Conservation (phyloP, 768 basidiomycete genomes). For the Calocera cornea region DNA sequence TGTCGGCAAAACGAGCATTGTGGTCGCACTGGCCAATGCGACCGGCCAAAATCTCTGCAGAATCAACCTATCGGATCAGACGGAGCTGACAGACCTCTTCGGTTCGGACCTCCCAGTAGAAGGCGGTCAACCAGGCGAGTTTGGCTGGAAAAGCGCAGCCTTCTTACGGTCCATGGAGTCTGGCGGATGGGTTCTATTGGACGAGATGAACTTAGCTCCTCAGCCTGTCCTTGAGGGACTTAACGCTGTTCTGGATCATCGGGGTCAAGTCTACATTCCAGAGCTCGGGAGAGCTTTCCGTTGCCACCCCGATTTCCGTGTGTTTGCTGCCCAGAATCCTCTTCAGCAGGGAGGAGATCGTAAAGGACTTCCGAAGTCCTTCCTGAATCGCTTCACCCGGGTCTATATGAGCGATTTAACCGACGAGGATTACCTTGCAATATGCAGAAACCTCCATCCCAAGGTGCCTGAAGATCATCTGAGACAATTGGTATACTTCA, state of each 20-base stretch:
- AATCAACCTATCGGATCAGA: constrained; percentile 97
- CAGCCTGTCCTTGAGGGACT: constrained; percentile 94
- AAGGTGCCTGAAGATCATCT: constrained; percentile 40
- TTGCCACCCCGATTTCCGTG: constrained; percentile 84
- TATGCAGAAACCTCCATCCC: constrained; percentile 65
- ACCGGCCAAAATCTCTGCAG: constrained; percentile 70
- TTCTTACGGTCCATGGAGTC: constrained; percentile 85
- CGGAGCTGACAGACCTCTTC: constrained; percentile 89
- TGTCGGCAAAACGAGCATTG: constrained; percentile 91
- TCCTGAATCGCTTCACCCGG: constrained; percentile 96
- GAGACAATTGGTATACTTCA: constrained; percentile 70
- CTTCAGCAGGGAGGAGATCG: constrained; percentile 90
- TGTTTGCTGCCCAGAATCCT: constrained; percentile 97
- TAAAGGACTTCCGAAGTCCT: constrained; percentile 94
- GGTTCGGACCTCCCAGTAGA: constrained; percentile 93
- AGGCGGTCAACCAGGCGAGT: constrained; percentile 79
- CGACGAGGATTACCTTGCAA: constrained; percentile 56
- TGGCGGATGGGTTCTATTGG: constrained; percentile 95
- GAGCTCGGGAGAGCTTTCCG: constrained; percentile 81
- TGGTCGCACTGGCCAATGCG: constrained; percentile 71
- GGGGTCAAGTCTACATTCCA: constrained; percentile 87
- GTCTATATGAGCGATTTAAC: constrained; percentile 84
- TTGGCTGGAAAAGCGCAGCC: constrained; percentile 94
- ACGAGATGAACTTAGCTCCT: constrained; percentile 98
- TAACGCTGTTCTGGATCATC: constrained; percentile 90